A percentile compares a stretch with the other conserved stretches of the same genome.
These are phyloP conservation scores for Saturnispora mendoncae DNA, from an alignment of 805 yeast genomes.

Conservation along the genomic window DNA sequence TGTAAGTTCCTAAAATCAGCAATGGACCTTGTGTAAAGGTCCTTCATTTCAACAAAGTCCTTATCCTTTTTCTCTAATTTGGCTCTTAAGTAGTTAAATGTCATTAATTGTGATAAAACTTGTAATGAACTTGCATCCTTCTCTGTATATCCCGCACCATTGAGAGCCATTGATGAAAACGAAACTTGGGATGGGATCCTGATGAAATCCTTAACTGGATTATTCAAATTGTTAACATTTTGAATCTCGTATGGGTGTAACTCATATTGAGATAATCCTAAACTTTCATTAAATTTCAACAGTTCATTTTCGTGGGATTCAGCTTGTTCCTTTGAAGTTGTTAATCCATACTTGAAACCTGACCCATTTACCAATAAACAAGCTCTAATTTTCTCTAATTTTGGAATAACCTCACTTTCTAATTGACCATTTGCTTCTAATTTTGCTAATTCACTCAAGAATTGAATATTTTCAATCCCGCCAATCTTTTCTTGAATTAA, in stretches of 20 bases:
- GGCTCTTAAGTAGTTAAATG: slow-evolving; percentile 62
- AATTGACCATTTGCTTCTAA: slow-evolving; percentile 43
- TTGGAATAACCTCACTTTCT: slow-evolving; percentile 54
- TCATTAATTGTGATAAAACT: slow-evolving; percentile 67
- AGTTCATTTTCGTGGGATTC: slow-evolving; percentile 31
- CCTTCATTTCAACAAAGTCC: slow-evolving; percentile 75
- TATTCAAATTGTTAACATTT: not conserved
- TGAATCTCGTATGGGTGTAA: slow-evolving; percentile 13
- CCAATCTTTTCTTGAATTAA: slow-evolving; percentile 52
- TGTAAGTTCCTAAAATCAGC: slow-evolving; percentile 93
- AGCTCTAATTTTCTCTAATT: slow-evolving; percentile 43
- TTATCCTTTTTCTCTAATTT: slow-evolving; percentile 55
- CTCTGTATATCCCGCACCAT: slow-evolving; percentile 58
- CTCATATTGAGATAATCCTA: slow-evolving; percentile 10
- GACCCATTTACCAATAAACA: slow-evolving; percentile 32
- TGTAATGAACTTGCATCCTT: slow-evolving; percentile 81
- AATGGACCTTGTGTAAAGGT: slow-evolving; percentile 69
- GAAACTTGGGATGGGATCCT: slow-evolving; percentile 83
- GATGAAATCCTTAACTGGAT: slow-evolving; percentile 29
- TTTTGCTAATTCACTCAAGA: slow-evolving; percentile 51
- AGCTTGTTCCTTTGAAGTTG: slow-evolving; percentile 43
- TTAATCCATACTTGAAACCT: slow-evolving; percentile 44
- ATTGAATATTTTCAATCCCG: slow-evolving; percentile 73
- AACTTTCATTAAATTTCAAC: slow-evolving; percentile 23
- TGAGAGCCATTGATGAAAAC: slow-evolving; percentile 60